phyloP scores from a whole-genome alignment of 2,329 filamentous ascomycete species.

The Lizonia empirigonia region DNA sequence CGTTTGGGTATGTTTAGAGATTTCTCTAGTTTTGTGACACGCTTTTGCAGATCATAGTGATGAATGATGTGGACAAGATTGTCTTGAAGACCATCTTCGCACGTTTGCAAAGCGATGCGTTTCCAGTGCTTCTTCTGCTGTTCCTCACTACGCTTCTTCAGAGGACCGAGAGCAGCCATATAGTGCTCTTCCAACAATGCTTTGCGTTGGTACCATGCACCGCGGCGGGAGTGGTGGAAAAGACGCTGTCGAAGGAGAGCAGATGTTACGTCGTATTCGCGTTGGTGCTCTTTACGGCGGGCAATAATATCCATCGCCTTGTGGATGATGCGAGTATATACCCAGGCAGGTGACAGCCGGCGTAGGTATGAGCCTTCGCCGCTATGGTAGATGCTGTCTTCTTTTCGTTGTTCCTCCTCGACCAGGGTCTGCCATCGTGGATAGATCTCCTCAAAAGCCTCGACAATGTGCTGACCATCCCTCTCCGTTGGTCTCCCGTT shows the following conservation, averaged over 20 bases:
- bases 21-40: conserved; percentile 88
- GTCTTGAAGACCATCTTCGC: conserved; percentile 85
- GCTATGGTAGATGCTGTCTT: conserved; percentile 75
- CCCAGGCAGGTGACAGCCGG: conserved; percentile 87
- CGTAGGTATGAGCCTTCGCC: conserved; percentile 89
- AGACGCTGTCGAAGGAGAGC: conserved; percentile 80
- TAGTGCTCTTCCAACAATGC: conserved; percentile 95
- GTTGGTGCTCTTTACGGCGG: conserved; percentile 77
- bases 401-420: conserved; percentile 75
- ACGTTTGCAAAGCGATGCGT: conserved; percentile 75
- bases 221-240: conserved; percentile 83
- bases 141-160: conserved; percentile 52
- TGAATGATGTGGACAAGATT: conserved; percentile 88
- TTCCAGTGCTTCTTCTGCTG: conserved; percentile 83
- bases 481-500: conserved; percentile 71
- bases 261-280: conserved; percentile 74
- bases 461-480: conserved; percentile 69
- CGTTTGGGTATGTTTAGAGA: conserved; percentile 80
- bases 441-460: conserved; percentile 75
- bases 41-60: conserved; percentile 93
- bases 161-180: conserved; percentile 62
- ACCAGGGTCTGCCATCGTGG: conserved; percentile 79
- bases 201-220: conserved; percentile 94
- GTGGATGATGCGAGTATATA: conserved; percentile 91
- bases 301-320: conserved; percentile 82